phyloP scores from a whole-genome alignment of 768 basidiomycete species.

The Suillus tomentosus region DNA sequence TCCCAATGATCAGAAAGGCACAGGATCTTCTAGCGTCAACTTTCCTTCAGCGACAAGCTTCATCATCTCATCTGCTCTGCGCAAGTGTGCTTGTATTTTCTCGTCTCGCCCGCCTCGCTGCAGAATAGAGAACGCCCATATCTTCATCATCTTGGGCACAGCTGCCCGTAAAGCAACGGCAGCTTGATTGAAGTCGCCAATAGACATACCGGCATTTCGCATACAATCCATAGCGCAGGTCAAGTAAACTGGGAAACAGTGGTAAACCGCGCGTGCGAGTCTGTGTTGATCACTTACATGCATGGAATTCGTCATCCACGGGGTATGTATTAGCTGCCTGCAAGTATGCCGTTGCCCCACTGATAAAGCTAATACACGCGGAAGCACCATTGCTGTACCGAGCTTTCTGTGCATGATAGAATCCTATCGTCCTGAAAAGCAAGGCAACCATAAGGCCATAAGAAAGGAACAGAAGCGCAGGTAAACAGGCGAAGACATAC shows the following conservation, averaged over 20 bases:
- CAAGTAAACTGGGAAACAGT: conserved; percentile 1
- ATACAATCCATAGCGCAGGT: not conserved
- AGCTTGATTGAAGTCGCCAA: not conserved
- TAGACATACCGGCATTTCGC: not conserved
- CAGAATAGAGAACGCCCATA: conserved; percentile 13
- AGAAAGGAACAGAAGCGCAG: not conserved
- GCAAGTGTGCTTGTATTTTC: conserved; percentile 3
- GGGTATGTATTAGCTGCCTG: conserved; percentile 17
- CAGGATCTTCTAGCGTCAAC: conserved; percentile 4
- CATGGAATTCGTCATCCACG: conserved; percentile 20
- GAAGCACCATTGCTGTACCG: not conserved
- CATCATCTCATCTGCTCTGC: not conserved
- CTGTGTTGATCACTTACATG: conserved; percentile 14
- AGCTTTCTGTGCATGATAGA: conserved; percentile 8
- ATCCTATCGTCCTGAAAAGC: conserved; percentile 8
- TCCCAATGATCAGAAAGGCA: not conserved
- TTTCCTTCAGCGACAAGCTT: conserved; percentile 5
- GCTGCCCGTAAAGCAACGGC: conserved; percentile 3
- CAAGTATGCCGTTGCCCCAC: conserved; percentile 14
- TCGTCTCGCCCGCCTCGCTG: conserved; percentile 13
- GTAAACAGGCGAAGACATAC: conserved; percentile 12
- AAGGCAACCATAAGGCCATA: not conserved
- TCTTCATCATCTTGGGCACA: conserved; percentile 15
- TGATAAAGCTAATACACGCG: not conserved
- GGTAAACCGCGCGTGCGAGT: not conserved